Conservation (phyloP, 768 basidiomycete species). For the Kwoniella sp. region DNA sequence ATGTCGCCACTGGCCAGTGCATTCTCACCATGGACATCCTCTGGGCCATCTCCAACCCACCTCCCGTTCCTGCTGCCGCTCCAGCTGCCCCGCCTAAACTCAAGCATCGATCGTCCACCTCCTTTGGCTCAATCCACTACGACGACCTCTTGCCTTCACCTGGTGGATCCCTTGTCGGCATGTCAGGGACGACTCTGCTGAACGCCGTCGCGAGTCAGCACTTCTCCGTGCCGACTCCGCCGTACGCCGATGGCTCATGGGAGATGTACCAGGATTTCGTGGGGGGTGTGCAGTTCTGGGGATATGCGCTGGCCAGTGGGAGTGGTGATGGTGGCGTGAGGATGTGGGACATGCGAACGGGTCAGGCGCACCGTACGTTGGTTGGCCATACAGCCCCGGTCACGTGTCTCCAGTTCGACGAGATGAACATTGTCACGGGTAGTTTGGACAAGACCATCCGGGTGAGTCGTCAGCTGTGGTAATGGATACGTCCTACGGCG, state of each 20-base stretch:
- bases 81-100: slow-evolving; percentile 22
- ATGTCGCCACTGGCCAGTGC: slow-evolving; percentile 93
- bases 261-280: slow-evolving; percentile 97
- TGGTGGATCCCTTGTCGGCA: slow-evolving; percentile 32
- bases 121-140: slow-evolving; percentile 41
- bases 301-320: slow-evolving; percentile 92
- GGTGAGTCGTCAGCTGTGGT: too few relatives aligned
- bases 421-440: slow-evolving; percentile 85
- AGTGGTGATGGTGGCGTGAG: slow-evolving; percentile 94
- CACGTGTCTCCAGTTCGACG: slow-evolving; percentile 91
- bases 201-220: slow-evolving; percentile 58
- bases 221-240: slow-evolving; percentile 79
- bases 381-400: slow-evolving; percentile 89
- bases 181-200: slow-evolving; percentile 41
- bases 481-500: too few relatives aligned
- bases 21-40: slow-evolving; percentile 99
- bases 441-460: slow-evolving; percentile 88
- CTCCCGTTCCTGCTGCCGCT: slow-evolving; percentile 39
- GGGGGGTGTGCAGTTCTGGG: slow-evolving; percentile 97
- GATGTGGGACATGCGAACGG: slow-evolving; percentile 99
- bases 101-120: slow-evolving; percentile 42
- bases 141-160: slow-evolving; percentile 45
- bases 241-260: slow-evolving; percentile 83
- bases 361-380: slow-evolving; percentile 89
- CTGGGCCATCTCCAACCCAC: slow-evolving; percentile 95